Conservation (phyloP, 192 early-diverging fungal species). For the Podila epigama region DNA sequence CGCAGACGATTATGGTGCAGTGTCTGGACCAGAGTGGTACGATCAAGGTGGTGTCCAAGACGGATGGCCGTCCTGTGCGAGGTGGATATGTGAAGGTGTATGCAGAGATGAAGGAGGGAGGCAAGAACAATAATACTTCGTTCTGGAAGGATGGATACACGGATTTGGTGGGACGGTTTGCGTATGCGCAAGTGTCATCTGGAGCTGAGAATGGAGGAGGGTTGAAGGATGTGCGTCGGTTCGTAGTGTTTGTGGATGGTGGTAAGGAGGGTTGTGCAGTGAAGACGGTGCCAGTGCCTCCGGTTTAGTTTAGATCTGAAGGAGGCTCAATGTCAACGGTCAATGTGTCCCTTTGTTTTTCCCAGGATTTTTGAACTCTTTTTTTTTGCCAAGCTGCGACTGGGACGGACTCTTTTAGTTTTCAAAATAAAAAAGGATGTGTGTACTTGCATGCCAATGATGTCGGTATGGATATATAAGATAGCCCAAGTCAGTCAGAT, state of each 20-base stretch:
- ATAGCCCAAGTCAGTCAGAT: too few relatives aligned
- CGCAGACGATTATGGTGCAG: conserved; percentile 52
- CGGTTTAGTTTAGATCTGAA: conserved; percentile 4
- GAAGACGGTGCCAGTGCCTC: conserved; percentile 40
- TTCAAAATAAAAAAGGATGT: too few relatives aligned
- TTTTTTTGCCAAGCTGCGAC: neutral
- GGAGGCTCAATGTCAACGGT: neutral
- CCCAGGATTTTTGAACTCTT: neutral
- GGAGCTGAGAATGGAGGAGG: conserved; percentile 24
- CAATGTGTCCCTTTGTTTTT: neutral
- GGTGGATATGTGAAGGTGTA: conserved; percentile 62
- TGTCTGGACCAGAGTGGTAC: conserved; percentile 48
- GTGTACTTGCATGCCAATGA: too few relatives aligned
- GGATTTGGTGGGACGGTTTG: conserved; percentile 56
- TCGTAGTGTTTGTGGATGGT: conserved; percentile 42
- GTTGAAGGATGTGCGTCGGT: conserved; percentile 27
- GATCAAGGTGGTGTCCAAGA: conserved; percentile 40
- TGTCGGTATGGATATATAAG: too few relatives aligned
- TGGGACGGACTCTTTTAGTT: too few relatives aligned
- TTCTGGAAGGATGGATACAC: conserved; percentile 67
- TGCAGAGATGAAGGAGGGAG: conserved; percentile 40
- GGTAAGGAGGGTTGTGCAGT: conserved; percentile 42
- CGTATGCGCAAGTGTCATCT: conserved; percentile 54
- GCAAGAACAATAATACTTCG: conserved; percentile 5
- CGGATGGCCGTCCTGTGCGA: conserved; percentile 38